These are phyloP conservation scores for Chaetoceros tenuissimus DNA, from an alignment of 108 stramenopile genomes.

Conservation along the genomic window DNA sequence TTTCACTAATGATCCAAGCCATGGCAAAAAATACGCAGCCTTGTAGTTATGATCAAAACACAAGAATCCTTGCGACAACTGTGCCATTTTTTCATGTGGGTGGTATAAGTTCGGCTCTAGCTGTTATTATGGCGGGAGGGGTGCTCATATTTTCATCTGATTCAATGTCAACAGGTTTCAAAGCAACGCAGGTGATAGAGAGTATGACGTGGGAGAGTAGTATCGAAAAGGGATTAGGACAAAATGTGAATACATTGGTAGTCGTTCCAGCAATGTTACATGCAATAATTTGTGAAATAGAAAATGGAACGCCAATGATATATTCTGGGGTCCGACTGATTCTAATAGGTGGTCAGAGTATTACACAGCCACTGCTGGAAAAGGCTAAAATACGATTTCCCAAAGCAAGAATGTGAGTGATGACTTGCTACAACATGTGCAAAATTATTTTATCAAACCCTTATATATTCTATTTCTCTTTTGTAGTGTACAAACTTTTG, in stretches of 20 bases:
- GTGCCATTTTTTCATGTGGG: slow-evolving; percentile 93
- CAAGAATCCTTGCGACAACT: slow-evolving; percentile 61
- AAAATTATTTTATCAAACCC: no score
- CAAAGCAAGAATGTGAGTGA: slow-evolving; percentile 59
- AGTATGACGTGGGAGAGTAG: slow-evolving; percentile 8
- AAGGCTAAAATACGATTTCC: slow-evolving; percentile 46
- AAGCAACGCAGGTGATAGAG: slow-evolving; percentile 15
- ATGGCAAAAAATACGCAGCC: slow-evolving; percentile 49
- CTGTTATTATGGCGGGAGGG: slow-evolving; percentile 69
- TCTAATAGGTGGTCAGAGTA: slow-evolving; percentile 84
- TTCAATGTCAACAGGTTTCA: slow-evolving; percentile 12
- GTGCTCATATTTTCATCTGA: slow-evolving; percentile 50
- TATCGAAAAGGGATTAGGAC: not conserved
- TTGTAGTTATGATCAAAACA: slow-evolving; percentile 40
- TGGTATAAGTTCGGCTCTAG: slow-evolving; percentile 71
- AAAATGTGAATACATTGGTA: slow-evolving; percentile 68
- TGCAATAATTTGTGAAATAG: slow-evolving; percentile 29
- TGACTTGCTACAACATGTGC: no score
- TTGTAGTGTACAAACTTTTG: slow-evolving; percentile 89
- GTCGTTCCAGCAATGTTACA: slow-evolving; percentile 90
- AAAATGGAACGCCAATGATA: not conserved
- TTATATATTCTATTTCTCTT: no score
- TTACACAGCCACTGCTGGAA: slow-evolving; percentile 20
- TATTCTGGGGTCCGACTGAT: slow-evolving; percentile 52
- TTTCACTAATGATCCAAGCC: slow-evolving; percentile 60